Conservation (phyloP, 768 basidiomycete species). For the Cubamyces sp. region DNA sequence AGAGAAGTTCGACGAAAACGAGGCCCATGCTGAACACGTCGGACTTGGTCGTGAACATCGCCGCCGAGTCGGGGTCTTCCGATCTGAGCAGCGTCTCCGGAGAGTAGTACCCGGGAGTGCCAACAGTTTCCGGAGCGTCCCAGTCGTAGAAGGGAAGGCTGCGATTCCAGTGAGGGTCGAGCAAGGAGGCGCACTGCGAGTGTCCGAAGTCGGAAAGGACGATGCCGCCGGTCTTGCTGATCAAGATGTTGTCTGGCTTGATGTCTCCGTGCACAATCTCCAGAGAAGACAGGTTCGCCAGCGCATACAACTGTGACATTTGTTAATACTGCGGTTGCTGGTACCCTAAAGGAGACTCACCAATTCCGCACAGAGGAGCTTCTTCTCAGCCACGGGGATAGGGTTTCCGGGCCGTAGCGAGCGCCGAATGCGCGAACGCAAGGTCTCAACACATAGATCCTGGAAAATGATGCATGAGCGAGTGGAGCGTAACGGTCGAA, state of each 20-base stretch:
- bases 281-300: neutral
- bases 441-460: conserved; percentile 16
- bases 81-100: conserved; percentile 48
- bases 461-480: neutral
- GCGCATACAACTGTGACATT: conserved; percentile 11
- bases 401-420: too few relatives aligned
- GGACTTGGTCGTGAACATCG: conserved; percentile 24
- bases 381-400: conserved; percentile 3
- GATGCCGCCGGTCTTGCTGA: conserved; percentile 20
- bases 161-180: conserved; percentile 2
- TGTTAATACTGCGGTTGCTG: neutral
- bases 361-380: conserved; percentile 27
- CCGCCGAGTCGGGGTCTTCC: conserved; percentile 40
- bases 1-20: conserved; percentile 48
- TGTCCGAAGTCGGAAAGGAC: conserved; percentile 29
- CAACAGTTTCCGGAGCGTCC: conserved; percentile 30
- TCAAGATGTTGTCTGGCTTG: conserved; percentile 28
- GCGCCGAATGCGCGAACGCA: conserved; percentile 13
- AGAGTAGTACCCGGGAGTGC: conserved; percentile 47
- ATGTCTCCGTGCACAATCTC: conserved; percentile 25
- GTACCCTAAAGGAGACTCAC: neutral
- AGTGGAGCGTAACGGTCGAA: neutral
- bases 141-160: neutral
- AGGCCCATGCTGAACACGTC: conserved; percentile 55
- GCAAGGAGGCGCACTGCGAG: conserved; percentile 2